Evolutionary conservation across 257 asterid species (phyloP), one percentile per base, ranked within the genome.

Genomic region (Nicotiana tomentosiformis): DNA sequence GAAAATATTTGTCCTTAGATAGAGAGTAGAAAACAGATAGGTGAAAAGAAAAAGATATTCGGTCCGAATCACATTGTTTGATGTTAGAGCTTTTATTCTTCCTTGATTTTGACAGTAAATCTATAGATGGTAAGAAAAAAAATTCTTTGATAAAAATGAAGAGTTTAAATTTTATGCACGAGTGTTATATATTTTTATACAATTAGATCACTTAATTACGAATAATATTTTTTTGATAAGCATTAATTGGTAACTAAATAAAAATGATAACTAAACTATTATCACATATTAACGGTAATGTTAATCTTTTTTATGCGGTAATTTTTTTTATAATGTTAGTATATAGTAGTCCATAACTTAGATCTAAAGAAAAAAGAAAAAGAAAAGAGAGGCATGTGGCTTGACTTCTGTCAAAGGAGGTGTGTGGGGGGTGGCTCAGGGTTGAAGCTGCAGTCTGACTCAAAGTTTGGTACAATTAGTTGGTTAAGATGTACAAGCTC

Each of bases 401-500:
- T 76, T 51, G 80, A 76, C 39, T 74, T 49, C 43, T 76, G 29
- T 51, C 80, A 76, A 76, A 76, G 11, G 46, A 53, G 65, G 80
- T 51, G 65, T 76, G 80, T 76, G 43, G 26, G 53, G 76, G 55
- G 49, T 69, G 78, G 66, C 56, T 66, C 84, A 82, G 77, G n/a
- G 80, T 82, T 79, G 65, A 76, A 76, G 80, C 46, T 76, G 80
- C 80, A 76, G 1, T 60, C 49, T 51, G 80, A 76, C 65, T 77
- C 68, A 20, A 84, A 78, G 89, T 85, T 88, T 83, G 84, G 90
- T 86, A 82, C 88, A 83, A 29, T 57, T 37, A 23, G 92, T 90
- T 77, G 66, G 94, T 84, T 88, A 89, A 82, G 95, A 89, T 87
- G 91, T 87, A 80, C 66, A 85, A 86, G 84, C 83, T 82, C 90